Evolutionary conservation across 495 filamentous ascomycete genomes (phyloP), one percentile per base, ranked within the genome.

Genomic region (Xylaria palmicola): DNA sequence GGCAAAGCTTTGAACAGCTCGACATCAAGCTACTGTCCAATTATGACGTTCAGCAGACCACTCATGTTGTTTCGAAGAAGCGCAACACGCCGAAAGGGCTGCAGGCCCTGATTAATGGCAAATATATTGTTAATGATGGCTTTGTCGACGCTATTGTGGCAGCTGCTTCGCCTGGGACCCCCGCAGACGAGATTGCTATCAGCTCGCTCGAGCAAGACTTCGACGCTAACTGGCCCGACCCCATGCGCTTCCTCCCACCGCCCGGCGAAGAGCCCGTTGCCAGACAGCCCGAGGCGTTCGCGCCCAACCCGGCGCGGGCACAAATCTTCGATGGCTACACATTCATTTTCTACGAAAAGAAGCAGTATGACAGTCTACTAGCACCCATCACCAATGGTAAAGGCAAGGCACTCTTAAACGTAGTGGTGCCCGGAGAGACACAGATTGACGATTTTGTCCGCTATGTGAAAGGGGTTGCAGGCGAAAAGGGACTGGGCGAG

Each of bases 41-140:
- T 15, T 98, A 90, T 70, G 77, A 92, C 2, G 71, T 81, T 37
- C 83, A 74, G 40, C 72, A 79, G 0, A 97, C 94, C 0, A 95
- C 93, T 0, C 93, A 98, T 72, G 88, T 96, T 19, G 86, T 98
- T 19, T 86, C 90, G 15, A 88, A 84, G 69, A 97, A 96, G 74
- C 83, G 94, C 40, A 98, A 98, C 73, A 92, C 89, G 0, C 84
- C 92, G 2, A 91, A 90, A 61, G 89, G 88, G 0, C 74, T 98
- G 4, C 92, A 96, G 68, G 93, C 90, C n/a, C 79, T 98, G 22
- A 86, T 97, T 50, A 89, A 93, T 63, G 92, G 83, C 12, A 89
- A 82, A 77, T 86, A 86, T 63, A 88, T 98, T 48, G 93, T 97
- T 12, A 85, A 87, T 8, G 83, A 90, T 45, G 81, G 81, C 4